phyloP scores from a whole-genome alignment of 805 yeast genomes.

The Candida peoriensis region DNA sequence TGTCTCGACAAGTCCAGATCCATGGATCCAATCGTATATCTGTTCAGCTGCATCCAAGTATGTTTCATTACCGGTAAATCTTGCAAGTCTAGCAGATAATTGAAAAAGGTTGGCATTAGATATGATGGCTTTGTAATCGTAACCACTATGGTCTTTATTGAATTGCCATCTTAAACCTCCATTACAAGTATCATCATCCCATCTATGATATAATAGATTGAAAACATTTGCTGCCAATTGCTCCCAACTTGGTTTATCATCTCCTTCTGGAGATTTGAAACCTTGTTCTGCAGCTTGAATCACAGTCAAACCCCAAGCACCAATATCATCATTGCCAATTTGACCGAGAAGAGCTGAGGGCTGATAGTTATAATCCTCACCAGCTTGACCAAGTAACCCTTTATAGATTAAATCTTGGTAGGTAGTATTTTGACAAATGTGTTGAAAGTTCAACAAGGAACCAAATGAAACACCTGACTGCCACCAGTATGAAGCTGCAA shows the following conservation, averaged over 20 bases:
- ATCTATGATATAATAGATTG: constrained; percentile 50
- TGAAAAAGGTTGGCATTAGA: constrained; percentile 64
- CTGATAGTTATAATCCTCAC: constrained; percentile 46
- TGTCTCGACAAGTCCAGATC: constrained; percentile 39
- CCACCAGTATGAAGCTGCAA: constrained; percentile 80
- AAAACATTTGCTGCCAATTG: constrained; percentile 53
- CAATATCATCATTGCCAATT: constrained; percentile 49
- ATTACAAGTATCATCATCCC: constrained; percentile 50
- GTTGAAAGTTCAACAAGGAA: constrained; percentile 65
- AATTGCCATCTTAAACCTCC: constrained; percentile 75
- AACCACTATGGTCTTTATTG: constrained; percentile 54
- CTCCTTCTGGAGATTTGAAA: constrained; percentile 41
- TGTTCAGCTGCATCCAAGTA: constrained; percentile 47
- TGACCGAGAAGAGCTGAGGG: constrained; percentile 28
- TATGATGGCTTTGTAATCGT: constrained; percentile 57
- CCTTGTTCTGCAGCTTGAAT: constrained; percentile 59
- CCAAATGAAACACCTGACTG: constrained; percentile 80
- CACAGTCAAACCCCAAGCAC: constrained; percentile 61
- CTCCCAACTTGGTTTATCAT: constrained; percentile 50
- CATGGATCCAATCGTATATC: constrained; percentile 57
- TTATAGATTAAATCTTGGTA: constrained; percentile 50
- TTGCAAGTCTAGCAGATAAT: constrained; percentile 57
- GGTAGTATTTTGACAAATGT: constrained; percentile 62
- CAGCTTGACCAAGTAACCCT: constrained; percentile 42
- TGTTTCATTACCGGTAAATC: constrained; percentile 47